Evolutionary conservation across 345 rosid species (phyloP).

Genomic region (Aquilaria sinensis): DNA sequence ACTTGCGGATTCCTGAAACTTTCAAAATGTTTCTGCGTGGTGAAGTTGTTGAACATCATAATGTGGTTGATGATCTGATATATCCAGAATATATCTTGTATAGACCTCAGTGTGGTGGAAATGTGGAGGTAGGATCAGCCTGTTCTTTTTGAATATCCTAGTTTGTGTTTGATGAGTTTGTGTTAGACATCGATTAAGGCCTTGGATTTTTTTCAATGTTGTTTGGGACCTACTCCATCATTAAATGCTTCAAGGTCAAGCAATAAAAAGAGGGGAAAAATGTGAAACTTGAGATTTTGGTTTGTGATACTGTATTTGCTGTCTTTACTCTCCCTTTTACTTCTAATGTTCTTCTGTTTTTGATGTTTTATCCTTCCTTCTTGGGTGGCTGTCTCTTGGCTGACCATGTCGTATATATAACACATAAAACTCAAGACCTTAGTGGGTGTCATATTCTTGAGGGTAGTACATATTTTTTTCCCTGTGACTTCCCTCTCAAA

Average conservation of each 20-base stretch:
- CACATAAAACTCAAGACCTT: too few species aligned
- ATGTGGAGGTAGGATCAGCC: conserved; percentile 43
- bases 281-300: conserved; percentile 6
- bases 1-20: conserved; percentile 68
- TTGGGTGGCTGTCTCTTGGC: too few species aligned
- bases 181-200: not conserved
- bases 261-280: too few species aligned
- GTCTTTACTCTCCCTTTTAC: not conserved
- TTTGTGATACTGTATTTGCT: conserved; percentile 2
- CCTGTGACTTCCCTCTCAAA: too few species aligned
- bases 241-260: too few species aligned
- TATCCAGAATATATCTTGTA: conserved; percentile 74
- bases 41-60: conserved; percentile 62
- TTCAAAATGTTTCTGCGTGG: conserved; percentile 78
- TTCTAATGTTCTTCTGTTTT: too few species aligned
- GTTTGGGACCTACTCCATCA: too few species aligned
- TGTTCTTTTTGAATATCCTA: not conserved
- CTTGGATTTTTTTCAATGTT: not conserved
- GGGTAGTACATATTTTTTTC: too few species aligned
- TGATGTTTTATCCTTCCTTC: too few species aligned
- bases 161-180: not conserved
- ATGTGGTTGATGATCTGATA: conserved; percentile 85
- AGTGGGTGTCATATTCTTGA: too few species aligned
- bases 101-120: conserved; percentile 66
- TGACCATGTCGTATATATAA: too few species aligned